Conservation (phyloP, 768 basidiomycete species). For the Agaricus subrufescens region DNA sequence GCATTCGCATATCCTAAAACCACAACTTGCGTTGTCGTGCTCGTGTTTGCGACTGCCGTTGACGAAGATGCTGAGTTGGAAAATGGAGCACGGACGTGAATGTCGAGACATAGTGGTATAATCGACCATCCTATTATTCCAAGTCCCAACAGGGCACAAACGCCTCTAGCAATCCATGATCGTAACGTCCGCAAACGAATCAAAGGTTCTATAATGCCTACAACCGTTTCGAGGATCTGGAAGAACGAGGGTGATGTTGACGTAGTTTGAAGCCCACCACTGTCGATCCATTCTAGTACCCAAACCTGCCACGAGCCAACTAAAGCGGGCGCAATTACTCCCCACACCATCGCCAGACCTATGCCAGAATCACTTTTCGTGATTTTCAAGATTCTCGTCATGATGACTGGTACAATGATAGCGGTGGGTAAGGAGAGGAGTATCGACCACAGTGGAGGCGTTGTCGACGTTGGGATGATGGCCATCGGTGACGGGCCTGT, state of each 20-base stretch:
- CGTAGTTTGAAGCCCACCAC: background rate
- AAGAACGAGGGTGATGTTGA: background rate
- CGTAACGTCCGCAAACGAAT: conserved; percentile 43
- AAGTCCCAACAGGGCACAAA: conserved; percentile 45
- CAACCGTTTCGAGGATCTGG: background rate
- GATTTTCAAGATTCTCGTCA: conserved; percentile 53
- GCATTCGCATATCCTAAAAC: conserved; percentile 88
- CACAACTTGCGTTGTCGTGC: conserved; percentile 30
- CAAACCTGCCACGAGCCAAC: conserved; percentile 63
- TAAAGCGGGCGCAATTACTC: conserved; percentile 55
- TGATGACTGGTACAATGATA: conserved; percentile 46
- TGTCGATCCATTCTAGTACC: conserved; percentile 79
- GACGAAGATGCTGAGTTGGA: background rate
- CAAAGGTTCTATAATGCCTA: background rate
- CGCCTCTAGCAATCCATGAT: conserved; percentile 57
- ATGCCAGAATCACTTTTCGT: conserved; percentile 75
- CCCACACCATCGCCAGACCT: conserved; percentile 57
- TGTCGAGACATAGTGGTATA: conserved; percentile 69
- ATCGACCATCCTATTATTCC: conserved; percentile 66
- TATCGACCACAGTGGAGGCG: conserved; percentile 57
- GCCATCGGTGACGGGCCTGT: background rate
- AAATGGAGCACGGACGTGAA: conserved; percentile 27
- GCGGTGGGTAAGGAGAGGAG: conserved; percentile 54
- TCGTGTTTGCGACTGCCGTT: conserved; percentile 13
- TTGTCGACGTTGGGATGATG: conserved; percentile 2